Percentiles rank a stretch among this genome's conserved stretches.
These are phyloP conservation scores for Dactylellina cionopaga DNA, from an alignment of 2,329 filamentous ascomycete species.

Conservation along the genomic window DNA sequence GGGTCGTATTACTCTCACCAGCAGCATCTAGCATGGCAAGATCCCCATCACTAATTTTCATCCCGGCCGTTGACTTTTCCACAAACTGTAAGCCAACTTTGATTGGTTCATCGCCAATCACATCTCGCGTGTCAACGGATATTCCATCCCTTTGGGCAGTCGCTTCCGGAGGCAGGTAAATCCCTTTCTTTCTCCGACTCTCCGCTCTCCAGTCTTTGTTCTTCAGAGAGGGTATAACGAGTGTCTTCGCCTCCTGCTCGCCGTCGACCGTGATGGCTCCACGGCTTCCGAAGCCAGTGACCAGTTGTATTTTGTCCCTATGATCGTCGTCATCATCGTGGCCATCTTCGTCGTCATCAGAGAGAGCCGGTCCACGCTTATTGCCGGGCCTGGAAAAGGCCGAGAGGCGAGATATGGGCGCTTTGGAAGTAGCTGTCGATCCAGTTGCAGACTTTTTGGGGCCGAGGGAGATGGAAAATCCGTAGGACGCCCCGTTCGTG, in stretches of 20 bases:
- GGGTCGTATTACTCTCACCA: constrained; percentile 39
- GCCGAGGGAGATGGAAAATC: constrained; percentile 55
- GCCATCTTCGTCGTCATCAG: constrained; percentile 54
- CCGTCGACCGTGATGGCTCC: constrained; percentile 53
- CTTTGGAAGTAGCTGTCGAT: constrained; percentile 21
- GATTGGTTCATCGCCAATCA: constrained; percentile 53
- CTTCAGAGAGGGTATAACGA: constrained; percentile 69
- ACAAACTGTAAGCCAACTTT: constrained; percentile 47
- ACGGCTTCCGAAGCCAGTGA: constrained; percentile 54
- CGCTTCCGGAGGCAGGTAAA: constrained; percentile 55
- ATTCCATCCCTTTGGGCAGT: constrained; percentile 52
- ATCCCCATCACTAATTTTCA: constrained; percentile 41
- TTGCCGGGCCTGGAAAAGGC: constrained; percentile 38
- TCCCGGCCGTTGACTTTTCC: constrained; percentile 43
- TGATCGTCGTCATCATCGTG: constrained; percentile 44
- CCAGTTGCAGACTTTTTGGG: constrained; percentile 46
- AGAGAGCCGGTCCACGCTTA: constrained; percentile 55
- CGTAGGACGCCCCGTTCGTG: not conserved
- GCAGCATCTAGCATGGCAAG: constrained; percentile 29
- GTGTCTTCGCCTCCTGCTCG: constrained; percentile 60
- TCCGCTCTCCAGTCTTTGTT: constrained; percentile 74
- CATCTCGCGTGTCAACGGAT: constrained; percentile 56
- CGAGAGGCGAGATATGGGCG: constrained; percentile 25
- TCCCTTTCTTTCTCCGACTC: constrained; percentile 62
- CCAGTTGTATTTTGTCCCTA: constrained; percentile 55